Conservation (phyloP, 192 early-diverging fungal species). For the Dispira simplex region DNA sequence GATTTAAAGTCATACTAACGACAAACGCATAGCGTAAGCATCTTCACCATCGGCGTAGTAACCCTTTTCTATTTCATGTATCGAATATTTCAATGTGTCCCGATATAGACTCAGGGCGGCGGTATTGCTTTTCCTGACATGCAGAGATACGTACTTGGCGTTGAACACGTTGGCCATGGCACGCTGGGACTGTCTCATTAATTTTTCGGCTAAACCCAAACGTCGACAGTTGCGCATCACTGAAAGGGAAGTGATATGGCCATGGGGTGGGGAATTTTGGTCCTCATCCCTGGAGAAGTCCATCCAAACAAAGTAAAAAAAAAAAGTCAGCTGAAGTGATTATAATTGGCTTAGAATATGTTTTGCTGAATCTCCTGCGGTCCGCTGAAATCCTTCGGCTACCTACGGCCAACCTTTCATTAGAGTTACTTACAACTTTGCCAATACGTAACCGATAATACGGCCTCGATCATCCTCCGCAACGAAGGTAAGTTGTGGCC, state of each 20-base stretch:
- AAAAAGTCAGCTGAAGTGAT: no score
- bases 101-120: slow-evolving; percentile 88
- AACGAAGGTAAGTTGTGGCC: slow-evolving; percentile 90
- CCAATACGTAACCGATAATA: slow-evolving; percentile 94
- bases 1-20: neutral
- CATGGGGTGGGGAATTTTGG: slow-evolving; percentile 53
- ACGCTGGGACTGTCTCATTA: slow-evolving; percentile 82
- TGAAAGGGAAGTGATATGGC: slow-evolving; percentile 93
- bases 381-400: no score
- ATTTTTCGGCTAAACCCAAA: slow-evolving; percentile 89
- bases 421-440: slow-evolving; percentile 53
- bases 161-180: slow-evolving; percentile 82
- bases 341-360: no score
- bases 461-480: slow-evolving; percentile 84
- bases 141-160: slow-evolving; percentile 79
- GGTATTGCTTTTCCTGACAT: slow-evolving; percentile 86
- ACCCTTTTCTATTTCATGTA: slow-evolving; percentile 81
- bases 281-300: slow-evolving; percentile 67
- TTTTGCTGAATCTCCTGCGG: no score
- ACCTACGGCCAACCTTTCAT: no score
- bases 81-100: slow-evolving; percentile 78
- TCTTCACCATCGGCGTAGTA: slow-evolving; percentile 99
- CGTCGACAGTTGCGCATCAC: slow-evolving; percentile 95
- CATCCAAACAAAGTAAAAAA: neutral
- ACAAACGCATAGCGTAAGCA: slow-evolving; percentile 48